A percentile compares a stretch with the other conserved stretches of the same genome.
These are phyloP conservation scores for Teratosphaeria viscida DNA, from an alignment of 2,329 filamentous ascomycete species.

Conservation along the genomic window DNA sequence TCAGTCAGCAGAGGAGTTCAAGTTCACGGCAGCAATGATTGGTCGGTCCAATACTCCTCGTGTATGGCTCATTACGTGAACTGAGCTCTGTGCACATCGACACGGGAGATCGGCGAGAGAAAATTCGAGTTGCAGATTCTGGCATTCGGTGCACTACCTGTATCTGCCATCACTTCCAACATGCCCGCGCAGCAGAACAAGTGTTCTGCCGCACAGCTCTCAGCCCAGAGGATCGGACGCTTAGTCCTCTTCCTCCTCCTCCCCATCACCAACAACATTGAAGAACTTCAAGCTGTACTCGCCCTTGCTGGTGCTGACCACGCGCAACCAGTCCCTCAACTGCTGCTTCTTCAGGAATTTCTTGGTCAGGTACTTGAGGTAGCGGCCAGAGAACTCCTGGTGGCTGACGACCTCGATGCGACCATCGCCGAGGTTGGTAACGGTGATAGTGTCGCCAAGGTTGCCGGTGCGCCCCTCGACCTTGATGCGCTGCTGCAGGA, in stretches of 20 bases:
- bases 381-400: conserved; percentile 96
- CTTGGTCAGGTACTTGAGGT: conserved; percentile 99
- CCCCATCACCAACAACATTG: conserved; percentile 99
- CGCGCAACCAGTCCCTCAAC: conserved; percentile 98
- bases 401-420: conserved; percentile 97
- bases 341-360: conserved; percentile 99
- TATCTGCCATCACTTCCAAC: neutral
- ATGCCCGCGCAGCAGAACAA: neutral
- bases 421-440: conserved; percentile 85
- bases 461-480: conserved; percentile 96
- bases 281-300: conserved; percentile 99
- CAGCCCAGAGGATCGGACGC: neutral
- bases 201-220: neutral
- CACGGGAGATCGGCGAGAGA: no score
- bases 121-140: neutral
- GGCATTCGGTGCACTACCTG: neutral
- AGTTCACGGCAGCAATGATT: neutral
- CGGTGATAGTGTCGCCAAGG: conserved; percentile 85
- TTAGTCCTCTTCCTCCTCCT: conserved; percentile 98
- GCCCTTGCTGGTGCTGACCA: conserved; percentile 94
- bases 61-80: no score
- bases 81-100: no score
- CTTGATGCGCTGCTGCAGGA: conserved; percentile 99
- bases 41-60: no score
- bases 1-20: neutral